Conservation (phyloP, 371 early-diverging fungal species). For the Globomyces sp. region DNA sequence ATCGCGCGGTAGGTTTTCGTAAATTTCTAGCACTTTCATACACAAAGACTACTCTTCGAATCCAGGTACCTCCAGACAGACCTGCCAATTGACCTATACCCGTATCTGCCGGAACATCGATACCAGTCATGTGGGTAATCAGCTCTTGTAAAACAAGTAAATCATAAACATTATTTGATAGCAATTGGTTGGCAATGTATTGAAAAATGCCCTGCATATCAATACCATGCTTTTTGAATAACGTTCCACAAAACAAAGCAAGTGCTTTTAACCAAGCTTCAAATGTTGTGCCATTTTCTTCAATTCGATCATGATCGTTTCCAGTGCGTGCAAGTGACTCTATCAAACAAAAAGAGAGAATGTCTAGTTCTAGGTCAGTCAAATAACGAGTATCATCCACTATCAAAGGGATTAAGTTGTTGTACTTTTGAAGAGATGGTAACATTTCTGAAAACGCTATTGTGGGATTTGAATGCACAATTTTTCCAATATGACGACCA, state of each 20-base stretch:
- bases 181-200: slow-evolving; percentile 66
- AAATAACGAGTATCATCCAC: slow-evolving; percentile 87
- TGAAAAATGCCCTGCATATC: slow-evolving; percentile 65
- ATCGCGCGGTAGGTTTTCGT: slow-evolving; percentile 51
- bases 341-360: slow-evolving; percentile 70
- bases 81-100: slow-evolving; percentile 58
- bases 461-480: slow-evolving; percentile 78
- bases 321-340: slow-evolving; percentile 59
- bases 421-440: slow-evolving; percentile 77
- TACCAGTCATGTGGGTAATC: slow-evolving; percentile 70
- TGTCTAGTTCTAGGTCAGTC: slow-evolving; percentile 80
- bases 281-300: slow-evolving; percentile 61
- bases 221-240: slow-evolving; percentile 67
- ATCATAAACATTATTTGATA: slow-evolving; percentile 49
- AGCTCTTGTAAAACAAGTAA: slow-evolving; percentile 69
- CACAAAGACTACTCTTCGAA: slow-evolving; percentile 53
- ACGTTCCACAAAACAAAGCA: slow-evolving; percentile 68
- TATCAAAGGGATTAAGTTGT: slow-evolving; percentile 78
- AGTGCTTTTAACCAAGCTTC: slow-evolving; percentile 49
- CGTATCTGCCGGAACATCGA: slow-evolving; percentile 56
- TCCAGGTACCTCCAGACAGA: slow-evolving; percentile 66
- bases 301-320: slow-evolving; percentile 46
- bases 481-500: slow-evolving; percentile 79
- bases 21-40: slow-evolving; percentile 42
- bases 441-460: slow-evolving; percentile 74